phyloP scores from a whole-genome alignment of 371 early-diverging fungal genomes.

The Haplosporangium sp. region DNA sequence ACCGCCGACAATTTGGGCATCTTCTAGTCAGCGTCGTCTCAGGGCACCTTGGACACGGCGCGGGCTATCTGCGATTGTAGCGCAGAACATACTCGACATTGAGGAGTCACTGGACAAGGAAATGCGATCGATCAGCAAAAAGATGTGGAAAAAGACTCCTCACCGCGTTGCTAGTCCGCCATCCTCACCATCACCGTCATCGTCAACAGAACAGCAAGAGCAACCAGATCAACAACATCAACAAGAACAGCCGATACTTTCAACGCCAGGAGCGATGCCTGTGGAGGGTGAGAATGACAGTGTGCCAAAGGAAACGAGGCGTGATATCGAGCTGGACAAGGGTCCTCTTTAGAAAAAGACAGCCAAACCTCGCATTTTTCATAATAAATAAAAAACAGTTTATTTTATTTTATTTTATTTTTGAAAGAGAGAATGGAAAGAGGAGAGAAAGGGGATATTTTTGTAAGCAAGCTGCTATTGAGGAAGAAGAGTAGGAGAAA shows the following conservation, averaged over 20 bases:
- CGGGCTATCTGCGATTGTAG: constrained; percentile 19
- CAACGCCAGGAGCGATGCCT: too few relatives aligned
- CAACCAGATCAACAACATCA: too few relatives aligned
- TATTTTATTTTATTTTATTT: background rate
- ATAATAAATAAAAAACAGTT: background rate
- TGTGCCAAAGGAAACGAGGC: too few relatives aligned
- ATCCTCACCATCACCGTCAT: background rate
- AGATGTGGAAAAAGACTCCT: constrained; percentile 4
- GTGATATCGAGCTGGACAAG: too few relatives aligned
- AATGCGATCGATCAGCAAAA: background rate
- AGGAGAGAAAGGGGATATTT: too few relatives aligned
- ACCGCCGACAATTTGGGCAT: background rate
- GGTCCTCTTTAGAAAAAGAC: too few relatives aligned
- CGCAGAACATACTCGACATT: constrained; percentile 12
- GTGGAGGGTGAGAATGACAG: too few relatives aligned
- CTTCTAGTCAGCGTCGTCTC: too few relatives aligned
- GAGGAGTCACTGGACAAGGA: constrained; percentile 5
- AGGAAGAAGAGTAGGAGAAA: too few relatives aligned
- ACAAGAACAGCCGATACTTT: too few relatives aligned
- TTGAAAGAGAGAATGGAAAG: too few relatives aligned
- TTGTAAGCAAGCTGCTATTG: too few relatives aligned
- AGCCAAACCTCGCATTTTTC: background rate
- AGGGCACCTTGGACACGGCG: constrained; percentile 8
- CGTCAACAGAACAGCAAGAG: background rate
- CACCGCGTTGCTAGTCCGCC: background rate